A percentile compares a stretch with the other conserved stretches of the same genome.
These are phyloP conservation scores for Colletotrichum sansevieriae DNA, from an alignment of 2,329 filamentous ascomycete genomes.

Conservation along the genomic window DNA sequence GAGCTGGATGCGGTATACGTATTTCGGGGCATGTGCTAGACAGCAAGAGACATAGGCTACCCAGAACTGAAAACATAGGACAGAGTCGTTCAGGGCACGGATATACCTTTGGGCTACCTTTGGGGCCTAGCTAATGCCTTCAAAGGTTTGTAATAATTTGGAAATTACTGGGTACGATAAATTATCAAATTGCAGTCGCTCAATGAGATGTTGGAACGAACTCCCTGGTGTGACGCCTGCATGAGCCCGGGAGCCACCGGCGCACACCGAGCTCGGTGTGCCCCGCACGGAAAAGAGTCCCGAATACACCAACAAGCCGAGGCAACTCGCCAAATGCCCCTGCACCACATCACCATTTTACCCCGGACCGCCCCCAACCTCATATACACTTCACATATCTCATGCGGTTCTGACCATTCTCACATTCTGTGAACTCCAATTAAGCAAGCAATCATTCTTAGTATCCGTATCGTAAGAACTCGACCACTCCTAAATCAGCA, in stretches of 20 bases:
- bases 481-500: neutral
- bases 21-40: no score
- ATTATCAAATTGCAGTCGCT: no score
- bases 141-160: no score
- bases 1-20: no score
- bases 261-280: constrained; percentile 17
- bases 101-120: no score
- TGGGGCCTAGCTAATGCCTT: no score
- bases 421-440: neutral
- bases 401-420: neutral
- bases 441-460: neutral
- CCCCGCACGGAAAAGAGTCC: constrained; percentile 16
- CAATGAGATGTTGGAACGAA: no score
- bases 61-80: no score
- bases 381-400: neutral
- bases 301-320: constrained; percentile 14
- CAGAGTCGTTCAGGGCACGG: no score
- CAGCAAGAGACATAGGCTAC: no score
- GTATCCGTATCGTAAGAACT: neutral
- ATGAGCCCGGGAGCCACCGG: neutral
- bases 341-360: constrained; percentile 16
- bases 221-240: no score
- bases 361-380: constrained; percentile 12
- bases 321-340: constrained; percentile 15
- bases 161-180: no score